These are phyloP conservation scores for Yamadazyma dendronema DNA, from an alignment of 1,139 yeast genomes.

Conservation along the genomic window DNA sequence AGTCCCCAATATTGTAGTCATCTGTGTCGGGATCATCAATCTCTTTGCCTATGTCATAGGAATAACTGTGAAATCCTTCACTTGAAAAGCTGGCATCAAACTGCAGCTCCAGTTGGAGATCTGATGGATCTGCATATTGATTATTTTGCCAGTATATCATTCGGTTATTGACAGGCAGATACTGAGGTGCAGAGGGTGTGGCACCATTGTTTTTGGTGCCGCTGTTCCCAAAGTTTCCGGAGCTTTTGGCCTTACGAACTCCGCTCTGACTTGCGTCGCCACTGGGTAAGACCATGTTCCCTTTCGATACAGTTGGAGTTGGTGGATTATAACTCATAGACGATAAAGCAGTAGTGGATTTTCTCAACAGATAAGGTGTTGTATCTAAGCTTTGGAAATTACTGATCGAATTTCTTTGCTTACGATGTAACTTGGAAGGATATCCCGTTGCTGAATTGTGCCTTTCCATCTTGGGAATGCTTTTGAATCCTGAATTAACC, in stretches of 20 bases:
- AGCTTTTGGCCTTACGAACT: constrained; percentile 36
- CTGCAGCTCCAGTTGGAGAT: background rate
- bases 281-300: constrained; percentile 6
- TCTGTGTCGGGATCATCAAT: constrained; percentile 3
- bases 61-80: background rate
- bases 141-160: constrained; percentile 23
- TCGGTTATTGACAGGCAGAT: constrained; percentile 17
- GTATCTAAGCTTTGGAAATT: constrained; percentile 14
- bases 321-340: constrained; percentile 16
- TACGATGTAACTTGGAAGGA: constrained; percentile 12
- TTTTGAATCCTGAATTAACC: constrained; percentile 7
- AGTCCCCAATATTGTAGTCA: constrained; percentile 5
- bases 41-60: constrained; percentile 1
- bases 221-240: constrained; percentile 25
- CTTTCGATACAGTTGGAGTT: constrained; percentile 3
- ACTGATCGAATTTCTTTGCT: constrained; percentile 28
- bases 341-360: constrained; percentile 30
- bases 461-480: constrained; percentile 19
- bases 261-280: constrained; percentile 9
- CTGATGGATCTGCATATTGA: constrained; percentile 24
- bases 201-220: background rate
- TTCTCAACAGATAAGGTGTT: constrained; percentile 14
- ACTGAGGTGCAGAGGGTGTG: background rate
- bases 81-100: constrained; percentile 2
- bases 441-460: constrained; percentile 21